Percentiles rank a stretch among this genome's conserved stretches.
phyloP scores from a whole-genome alignment of 176 grass and related monocot genomes.

The Bonia amplexicaulis region DNA sequence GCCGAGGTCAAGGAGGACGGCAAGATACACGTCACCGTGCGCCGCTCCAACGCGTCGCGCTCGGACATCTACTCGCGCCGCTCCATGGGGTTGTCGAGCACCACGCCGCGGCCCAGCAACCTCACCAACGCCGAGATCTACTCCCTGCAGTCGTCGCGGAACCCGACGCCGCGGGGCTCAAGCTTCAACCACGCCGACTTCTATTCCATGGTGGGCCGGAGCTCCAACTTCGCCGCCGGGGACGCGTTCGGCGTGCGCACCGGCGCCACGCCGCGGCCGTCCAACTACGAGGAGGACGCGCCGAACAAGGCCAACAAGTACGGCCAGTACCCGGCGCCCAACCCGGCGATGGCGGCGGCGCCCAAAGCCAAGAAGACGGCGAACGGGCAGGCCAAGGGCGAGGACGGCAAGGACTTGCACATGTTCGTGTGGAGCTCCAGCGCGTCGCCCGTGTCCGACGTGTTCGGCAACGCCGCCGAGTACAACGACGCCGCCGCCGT shows the following conservation, averaged over 20 bases:
- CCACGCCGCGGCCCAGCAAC: conserved; percentile 88
- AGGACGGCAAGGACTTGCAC: conserved; percentile 92
- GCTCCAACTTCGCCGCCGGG: conserved; percentile 81
- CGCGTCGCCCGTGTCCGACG: conserved; percentile 94
- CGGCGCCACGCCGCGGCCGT: conserved; percentile 64
- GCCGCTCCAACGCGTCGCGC: conserved; percentile 83
- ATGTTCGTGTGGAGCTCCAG: conserved; percentile 99
- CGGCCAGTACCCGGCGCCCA: conserved; percentile 53
- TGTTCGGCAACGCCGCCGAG: conserved; percentile 76
- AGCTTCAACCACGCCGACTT: conserved; percentile 99
- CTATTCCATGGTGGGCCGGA: conserved; percentile 93
- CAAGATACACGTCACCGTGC: conserved; percentile 85
- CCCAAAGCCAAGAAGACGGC: conserved; percentile 32
- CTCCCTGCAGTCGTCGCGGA: conserved; percentile 91
- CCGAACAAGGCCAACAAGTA: conserved; percentile 39
- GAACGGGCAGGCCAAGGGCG: conserved; percentile 73
- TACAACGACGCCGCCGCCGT: conserved; percentile 51
- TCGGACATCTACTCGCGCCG: conserved; percentile 89
- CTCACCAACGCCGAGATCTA: conserved; percentile 99
- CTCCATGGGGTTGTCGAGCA: conserved; percentile 75
- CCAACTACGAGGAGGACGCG: conserved; percentile 91
- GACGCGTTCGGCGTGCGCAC: conserved; percentile 70
- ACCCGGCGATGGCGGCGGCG: conserved; percentile 36
- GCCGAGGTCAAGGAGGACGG: conserved; percentile 90
- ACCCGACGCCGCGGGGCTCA: conserved; percentile 87